Evolutionary conservation across 768 basidiomycete genomes (phyloP).

Genomic region (Porpolomopsis calyptriformis): DNA sequence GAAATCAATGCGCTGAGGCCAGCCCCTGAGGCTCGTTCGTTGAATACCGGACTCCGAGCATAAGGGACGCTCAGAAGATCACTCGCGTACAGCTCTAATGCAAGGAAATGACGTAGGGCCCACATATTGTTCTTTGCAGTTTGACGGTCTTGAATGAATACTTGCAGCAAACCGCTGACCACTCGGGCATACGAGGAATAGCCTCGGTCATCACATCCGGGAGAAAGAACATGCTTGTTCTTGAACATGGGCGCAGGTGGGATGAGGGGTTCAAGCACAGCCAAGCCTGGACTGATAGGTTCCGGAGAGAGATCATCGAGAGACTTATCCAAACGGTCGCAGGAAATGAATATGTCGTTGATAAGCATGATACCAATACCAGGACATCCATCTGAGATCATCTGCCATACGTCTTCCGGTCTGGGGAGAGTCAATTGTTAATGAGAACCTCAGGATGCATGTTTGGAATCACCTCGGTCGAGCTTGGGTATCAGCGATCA

Average conservation of each 20-base stretch:
- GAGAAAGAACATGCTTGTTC: slow-evolving; percentile 1
- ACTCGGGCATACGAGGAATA: slow-evolving; percentile 57
- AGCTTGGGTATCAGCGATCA: slow-evolving; percentile 23
- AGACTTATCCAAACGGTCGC: slow-evolving; percentile 35
- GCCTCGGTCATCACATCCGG: slow-evolving; percentile 36
- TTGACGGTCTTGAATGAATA: slow-evolving; percentile 50
- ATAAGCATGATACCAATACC: slow-evolving; percentile 32
- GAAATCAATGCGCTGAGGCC: slow-evolving; percentile 31
- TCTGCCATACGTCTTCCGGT: slow-evolving; percentile 35
- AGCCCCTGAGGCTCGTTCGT: slow-evolving; percentile 22
- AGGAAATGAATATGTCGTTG: slow-evolving; percentile 42
- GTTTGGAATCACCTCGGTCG: slow-evolving; percentile 17
- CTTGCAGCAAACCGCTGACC: slow-evolving; percentile 42
- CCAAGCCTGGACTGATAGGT: slow-evolving; percentile 43
- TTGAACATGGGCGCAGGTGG: slow-evolving; percentile 29
- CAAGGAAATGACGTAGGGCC: slow-evolving; percentile 61
- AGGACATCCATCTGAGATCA: slow-evolving; percentile 25
- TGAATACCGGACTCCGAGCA: slow-evolving; percentile 39
- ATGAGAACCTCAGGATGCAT: slow-evolving; percentile 1
- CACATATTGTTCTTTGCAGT: slow-evolving; percentile 48
- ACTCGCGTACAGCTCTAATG: slow-evolving; percentile 48
- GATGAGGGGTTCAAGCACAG: slow-evolving; percentile 49
- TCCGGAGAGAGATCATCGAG: slow-evolving; percentile 35
- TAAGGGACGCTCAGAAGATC: slow-evolving; percentile 50
- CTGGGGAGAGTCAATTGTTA: slow-evolving; percentile 18